A percentile compares a stretch with the other conserved stretches of the same genome.
phyloP scores from a whole-genome alignment of 225 moss, liverwort and hornwort genomes.

The Bryum argenteum region DNA sequence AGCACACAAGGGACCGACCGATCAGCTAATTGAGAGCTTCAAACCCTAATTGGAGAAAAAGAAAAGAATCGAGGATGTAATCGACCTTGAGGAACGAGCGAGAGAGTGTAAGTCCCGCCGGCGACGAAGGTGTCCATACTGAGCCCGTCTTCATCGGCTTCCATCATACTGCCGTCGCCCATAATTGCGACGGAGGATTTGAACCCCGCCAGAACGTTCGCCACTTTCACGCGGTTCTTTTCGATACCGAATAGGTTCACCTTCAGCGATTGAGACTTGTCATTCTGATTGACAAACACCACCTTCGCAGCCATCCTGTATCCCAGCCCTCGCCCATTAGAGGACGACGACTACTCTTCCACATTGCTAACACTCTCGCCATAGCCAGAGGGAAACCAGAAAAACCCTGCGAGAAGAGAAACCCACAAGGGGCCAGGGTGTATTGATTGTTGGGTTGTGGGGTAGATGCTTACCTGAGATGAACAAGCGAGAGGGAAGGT shows the following conservation, averaged over 20 bases:
- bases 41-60: not conserved
- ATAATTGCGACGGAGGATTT: constrained; percentile 57
- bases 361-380: constrained; percentile 9
- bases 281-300: constrained; percentile 47
- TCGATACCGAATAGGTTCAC: constrained; percentile 51
- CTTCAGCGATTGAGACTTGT: constrained; percentile 48
- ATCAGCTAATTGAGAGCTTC: not conserved
- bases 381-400: not conserved
- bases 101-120: constrained; percentile 45
- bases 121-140: constrained; percentile 61
- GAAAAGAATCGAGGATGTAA: not conserved
- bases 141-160: constrained; percentile 55
- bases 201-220: constrained; percentile 53
- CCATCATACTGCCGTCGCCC: constrained; percentile 64
- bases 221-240: constrained; percentile 55
- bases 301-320: constrained; percentile 56
- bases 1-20: not conserved
- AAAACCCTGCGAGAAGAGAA: not conserved
- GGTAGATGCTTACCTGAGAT: constrained; percentile 28
- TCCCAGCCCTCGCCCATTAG: constrained; percentile 22
- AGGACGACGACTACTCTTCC: not conserved
- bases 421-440: not conserved
- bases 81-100: constrained; percentile 54
- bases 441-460: not conserved
- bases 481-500: constrained; percentile 26